Evolutionary conservation across 352 stramenopile genomes (phyloP), one percentile per base, ranked within the genome.

Genomic region (Phytophthora fragariae): DNA sequence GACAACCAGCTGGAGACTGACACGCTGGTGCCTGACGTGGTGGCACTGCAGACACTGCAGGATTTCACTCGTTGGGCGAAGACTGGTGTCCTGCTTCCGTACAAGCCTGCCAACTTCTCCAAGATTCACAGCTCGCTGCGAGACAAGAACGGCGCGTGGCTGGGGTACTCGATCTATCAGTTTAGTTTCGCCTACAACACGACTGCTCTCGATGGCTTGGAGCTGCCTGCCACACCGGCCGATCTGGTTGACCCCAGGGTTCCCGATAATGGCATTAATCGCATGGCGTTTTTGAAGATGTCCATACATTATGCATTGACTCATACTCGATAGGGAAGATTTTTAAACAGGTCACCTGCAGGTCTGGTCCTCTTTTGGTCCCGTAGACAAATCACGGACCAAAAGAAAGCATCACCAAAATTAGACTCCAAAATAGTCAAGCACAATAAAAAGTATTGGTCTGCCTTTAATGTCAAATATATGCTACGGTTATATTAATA

Each of bases 1-100:
- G 81, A 94, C 76, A 86, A 93, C 62, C 73, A 87, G 41, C 66
- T 90, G 56, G 81, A 86, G 62, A 83, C 69, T 37, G 65, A 82
- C 57, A 69, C 59, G 24, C 65, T 88, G 35, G 81, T 87, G 52
- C 73, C 76, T 0, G 80, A 86, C 62, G 65, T 86, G 27, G 62
- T 80, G 7, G 47, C n/a, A 15, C 47, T 54, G 8, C 47, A 54
- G 47, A 54, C 47, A 1, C n/a, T 54, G 47, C 14, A 90, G 62
- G 71, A 90, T 72, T 90, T 79, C 69, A 70, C 78, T 56, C 78
- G 82, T 5, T 90, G 76, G 80, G 62, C 64, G 2, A 66, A 76
- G 19, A 61, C 83, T 41, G 78, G 64, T 12, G 75, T 83, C 57
- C 59, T 90, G 49, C 73, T 86, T 17, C 50, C 75, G 50, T 90